Evolutionary conservation across 495 filamentous ascomycete species (phyloP), one percentile per base, ranked within the genome.

Genomic region (Podospora tetraspora): DNA sequence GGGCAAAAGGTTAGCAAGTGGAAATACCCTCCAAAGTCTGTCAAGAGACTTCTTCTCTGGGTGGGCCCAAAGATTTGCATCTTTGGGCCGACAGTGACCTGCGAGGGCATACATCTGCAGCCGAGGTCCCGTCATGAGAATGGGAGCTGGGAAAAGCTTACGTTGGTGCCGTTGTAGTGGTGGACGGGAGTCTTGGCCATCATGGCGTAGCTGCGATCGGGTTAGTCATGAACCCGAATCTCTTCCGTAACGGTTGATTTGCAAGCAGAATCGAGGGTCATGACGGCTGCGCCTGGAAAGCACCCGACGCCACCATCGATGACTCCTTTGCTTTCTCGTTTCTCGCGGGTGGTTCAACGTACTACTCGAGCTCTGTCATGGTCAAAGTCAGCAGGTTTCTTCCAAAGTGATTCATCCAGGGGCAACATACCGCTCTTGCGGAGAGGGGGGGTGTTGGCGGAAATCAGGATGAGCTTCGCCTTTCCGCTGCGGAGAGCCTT

Each of bases 121-220:
- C 62, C 60, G 60, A 58, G 64, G 52, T 56, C 62, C 60, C 66
- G 69, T 61, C 64, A 73, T 70, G 61, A 69, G 67, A 67, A 43
- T 34, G 63, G 60, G 62, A 59, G 64, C n/a, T 37, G 59, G 70
- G 64, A 62, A 66, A 27, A 70, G 86, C 94, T 91, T 88, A 97
- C 93, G 88, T 97, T 97, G 88, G 95, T 96, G 67, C 94, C 95
- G 71, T 86, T 86, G 84, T 97, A 97, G 85, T 98, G 94, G 86
- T 97, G 93, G 75, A 97, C 93, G 60, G 90, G 88, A 74, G 90
- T 92, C 87, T 98, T 97, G 76, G 90, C 88, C 69, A 97, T 84
- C 93, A 96, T 96, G 76, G 90, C 89, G 84, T 94, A 94, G 81
- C 43, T 52, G 19, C 5, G 16, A 8, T 1, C 43, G 43, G n/a